phyloP scores from a whole-genome alignment of 257 asterid species.

The Nemophila menziesii region DNA sequence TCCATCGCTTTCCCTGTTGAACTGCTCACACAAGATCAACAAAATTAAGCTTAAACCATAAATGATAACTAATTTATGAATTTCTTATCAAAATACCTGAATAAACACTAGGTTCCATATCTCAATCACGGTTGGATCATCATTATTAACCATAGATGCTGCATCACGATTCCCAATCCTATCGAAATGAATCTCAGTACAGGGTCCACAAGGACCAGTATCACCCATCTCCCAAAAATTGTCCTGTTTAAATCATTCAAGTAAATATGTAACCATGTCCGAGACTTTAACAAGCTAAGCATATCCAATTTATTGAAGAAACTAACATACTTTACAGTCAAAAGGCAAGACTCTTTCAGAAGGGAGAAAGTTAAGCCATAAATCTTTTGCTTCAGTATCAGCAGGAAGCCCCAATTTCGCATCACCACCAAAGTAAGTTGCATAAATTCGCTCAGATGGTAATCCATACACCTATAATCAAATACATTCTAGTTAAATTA shows the following conservation, averaged over 20 bases:
- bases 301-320: neutral
- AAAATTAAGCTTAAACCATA: slow-evolving; percentile 1
- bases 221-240: slow-evolving; percentile 99
- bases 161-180: slow-evolving; percentile 95
- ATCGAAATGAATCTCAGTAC: slow-evolving; percentile 93
- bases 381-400: slow-evolving; percentile 68
- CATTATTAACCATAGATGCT: slow-evolving; percentile 70
- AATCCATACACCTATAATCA: slow-evolving; percentile 46
- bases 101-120: slow-evolving; percentile 98
- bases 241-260: slow-evolving; percentile 38
- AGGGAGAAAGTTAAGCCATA: slow-evolving; percentile 89
- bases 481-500: neutral
- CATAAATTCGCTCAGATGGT: slow-evolving; percentile 62
- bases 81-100: slow-evolving; percentile 40
- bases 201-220: slow-evolving; percentile 99
- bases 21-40: slow-evolving; percentile 30
- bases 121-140: slow-evolving; percentile 94
- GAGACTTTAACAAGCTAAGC: neutral
- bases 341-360: slow-evolving; percentile 70
- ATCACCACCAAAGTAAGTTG: slow-evolving; percentile 98
- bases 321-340: slow-evolving; percentile 63
- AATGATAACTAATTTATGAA: neutral
- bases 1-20: slow-evolving; percentile 84
- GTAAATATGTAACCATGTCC: neutral
- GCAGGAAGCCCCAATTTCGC: slow-evolving; percentile 80